Conservation (phyloP, 2,329 filamentous ascomycete genomes). For the Diplocarpon mali region DNA sequence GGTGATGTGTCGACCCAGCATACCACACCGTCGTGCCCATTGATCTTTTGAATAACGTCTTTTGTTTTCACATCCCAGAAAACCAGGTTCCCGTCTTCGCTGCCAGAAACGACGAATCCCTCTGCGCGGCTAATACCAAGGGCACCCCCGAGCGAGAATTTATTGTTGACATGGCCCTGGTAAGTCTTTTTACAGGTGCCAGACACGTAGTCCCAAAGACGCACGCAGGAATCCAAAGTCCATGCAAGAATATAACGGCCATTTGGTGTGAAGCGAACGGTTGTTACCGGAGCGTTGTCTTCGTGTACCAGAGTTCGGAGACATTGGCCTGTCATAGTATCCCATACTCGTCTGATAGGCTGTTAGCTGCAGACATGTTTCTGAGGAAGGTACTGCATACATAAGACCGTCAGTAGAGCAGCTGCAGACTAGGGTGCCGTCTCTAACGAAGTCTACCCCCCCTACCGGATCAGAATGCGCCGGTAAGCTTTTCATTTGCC, state of each 20-base stretch:
- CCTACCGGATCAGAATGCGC: conserved; percentile 92
- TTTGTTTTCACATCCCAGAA: conserved; percentile 90
- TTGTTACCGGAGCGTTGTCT: conserved; percentile 82
- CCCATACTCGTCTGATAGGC: conserved; percentile 69
- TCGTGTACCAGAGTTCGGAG: conserved; percentile 91
- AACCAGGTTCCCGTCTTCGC: conserved; percentile 75
- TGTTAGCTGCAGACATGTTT: conserved; percentile 1
- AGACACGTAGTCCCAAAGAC: conserved; percentile 90
- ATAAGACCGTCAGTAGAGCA: conserved; percentile 88
- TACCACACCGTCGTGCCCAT: conserved; percentile 45
- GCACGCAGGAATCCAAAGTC: conserved; percentile 79
- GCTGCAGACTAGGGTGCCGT: conserved; percentile 84
- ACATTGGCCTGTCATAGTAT: conserved; percentile 89
- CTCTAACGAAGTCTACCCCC: conserved; percentile 84
- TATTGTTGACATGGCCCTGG: conserved; percentile 77
- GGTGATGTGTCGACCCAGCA: conserved; percentile 57
- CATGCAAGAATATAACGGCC: conserved; percentile 87
- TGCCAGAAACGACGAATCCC: conserved; percentile 67
- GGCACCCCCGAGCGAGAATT: conserved; percentile 73
- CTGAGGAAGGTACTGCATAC: conserved; percentile 32
- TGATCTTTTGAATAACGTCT: conserved; percentile 60
- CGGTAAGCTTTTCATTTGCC: conserved; percentile 80
- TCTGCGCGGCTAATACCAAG: conserved; percentile 57
- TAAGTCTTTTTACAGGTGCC: conserved; percentile 94
- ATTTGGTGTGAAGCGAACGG: conserved; percentile 88